Evolutionary conservation across 768 basidiomycete species (phyloP).

Genomic region (Lactarius psammicola): DNA sequence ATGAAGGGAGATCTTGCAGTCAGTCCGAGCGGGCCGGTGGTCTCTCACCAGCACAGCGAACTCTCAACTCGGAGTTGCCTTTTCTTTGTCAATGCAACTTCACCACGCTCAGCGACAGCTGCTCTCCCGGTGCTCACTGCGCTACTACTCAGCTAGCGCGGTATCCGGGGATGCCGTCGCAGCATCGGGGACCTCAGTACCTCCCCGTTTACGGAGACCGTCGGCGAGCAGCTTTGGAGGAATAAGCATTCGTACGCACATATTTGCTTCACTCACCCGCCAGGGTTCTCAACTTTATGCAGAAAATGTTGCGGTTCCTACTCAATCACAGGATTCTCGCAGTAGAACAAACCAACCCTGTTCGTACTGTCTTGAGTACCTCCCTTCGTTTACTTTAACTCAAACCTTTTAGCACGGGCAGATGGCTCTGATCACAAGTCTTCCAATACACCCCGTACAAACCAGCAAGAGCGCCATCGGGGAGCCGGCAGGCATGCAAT

Average conservation of each 20-base stretch:
- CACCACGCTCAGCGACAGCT: slow-evolving; percentile 17
- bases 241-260: slow-evolving; percentile 23
- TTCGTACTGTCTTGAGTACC: not conserved
- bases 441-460: not conserved
- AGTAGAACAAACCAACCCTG: not conserved
- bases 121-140: slow-evolving; percentile 9
- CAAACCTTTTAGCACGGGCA: not conserved
- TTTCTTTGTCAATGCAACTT: slow-evolving; percentile 11
- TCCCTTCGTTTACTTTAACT: not conserved
- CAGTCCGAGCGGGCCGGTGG: not conserved
- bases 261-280: not conserved
- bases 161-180: not conserved
- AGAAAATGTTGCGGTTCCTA: slow-evolving; percentile 19
- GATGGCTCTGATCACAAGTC: not conserved
- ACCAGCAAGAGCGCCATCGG: not conserved
- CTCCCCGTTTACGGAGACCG: slow-evolving; percentile 12
- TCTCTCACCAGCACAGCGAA: not conserved
- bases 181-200: not conserved
- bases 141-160: slow-evolving; percentile 8
- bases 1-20: too few species aligned
- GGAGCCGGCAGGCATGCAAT: not conserved
- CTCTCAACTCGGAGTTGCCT: not conserved
- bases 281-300: not conserved
- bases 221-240: slow-evolving; percentile 23
- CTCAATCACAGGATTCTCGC: not conserved